Base-by-base conservation (phyloP, 2,329 filamentous ascomycete species). In the Epichloe gansuensis region DNA sequence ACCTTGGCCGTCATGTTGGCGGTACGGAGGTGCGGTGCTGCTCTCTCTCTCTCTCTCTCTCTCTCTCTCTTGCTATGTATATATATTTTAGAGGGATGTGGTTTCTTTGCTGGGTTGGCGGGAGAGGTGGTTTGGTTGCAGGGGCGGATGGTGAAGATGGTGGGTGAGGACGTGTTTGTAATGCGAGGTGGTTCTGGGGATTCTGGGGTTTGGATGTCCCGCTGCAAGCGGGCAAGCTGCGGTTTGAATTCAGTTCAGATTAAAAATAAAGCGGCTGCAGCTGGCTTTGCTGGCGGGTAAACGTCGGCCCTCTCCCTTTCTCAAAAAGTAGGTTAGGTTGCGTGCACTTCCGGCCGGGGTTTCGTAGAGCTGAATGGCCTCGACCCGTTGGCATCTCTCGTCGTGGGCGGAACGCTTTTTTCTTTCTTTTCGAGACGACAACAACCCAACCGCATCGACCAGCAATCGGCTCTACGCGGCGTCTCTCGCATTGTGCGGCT, bases 1-100 rank as follows among this genome's bases (percentile, higher is more conserved):
- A 98, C 81, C 71, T 94, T 73, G 60, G 71, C 70, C 42, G 63
- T 58, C 67, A 70, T 72, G 61, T 54, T 41, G 45, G 39, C 12
- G 44, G 21, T 21, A n/a, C 7, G 46, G 34, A 21, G 46, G 34
- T 25, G 43, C 56, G 51, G 51, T 17, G 44, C 35, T n/a, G n/a
- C n/a, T n/a, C n/a, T n/a, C 34, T 15, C 31, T 46, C 41, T n/a
- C 7, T 46, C 5, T 11, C 21, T 28, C 44, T 35, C 3, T 35
- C 34, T 35, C 34, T 35, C 11, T 6, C 34, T 35, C 3, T 35
- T 35, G 2, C 2, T 25, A 2, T 21, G 3, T 45, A 0, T 23
- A 9, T n/a, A 3, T 15, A 3, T 42, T 42, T 9, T 42, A 15
- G 13, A 8, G 13, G 5, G 12, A 38, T 7, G n/a, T 34, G 28